These are phyloP conservation scores for Rhizopogon roseolus DNA, from an alignment of 768 basidiomycete genomes.

Conservation along the genomic window DNA sequence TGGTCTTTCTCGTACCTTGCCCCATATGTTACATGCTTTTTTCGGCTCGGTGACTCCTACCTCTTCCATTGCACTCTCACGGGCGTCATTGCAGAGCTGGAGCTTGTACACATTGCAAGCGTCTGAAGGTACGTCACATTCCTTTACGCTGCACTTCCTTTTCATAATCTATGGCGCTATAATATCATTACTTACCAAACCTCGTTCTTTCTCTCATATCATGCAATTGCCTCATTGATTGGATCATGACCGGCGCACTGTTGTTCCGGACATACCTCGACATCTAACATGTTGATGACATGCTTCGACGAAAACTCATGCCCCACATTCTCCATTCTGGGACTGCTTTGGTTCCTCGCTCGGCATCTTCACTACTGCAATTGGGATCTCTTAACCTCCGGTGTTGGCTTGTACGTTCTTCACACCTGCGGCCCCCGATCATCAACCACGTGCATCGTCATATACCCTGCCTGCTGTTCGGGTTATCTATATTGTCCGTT, in stretches of 20 bases:
- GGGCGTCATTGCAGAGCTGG: conserved; percentile 49
- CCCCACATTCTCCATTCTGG: not conserved
- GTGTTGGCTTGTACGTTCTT: conserved; percentile 2
- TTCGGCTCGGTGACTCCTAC: conserved; percentile 12
- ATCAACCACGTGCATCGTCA: not conserved
- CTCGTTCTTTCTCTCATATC: conserved; percentile 8
- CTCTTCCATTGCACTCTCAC: conserved; percentile 1
- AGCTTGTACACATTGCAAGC: conserved; percentile 84
- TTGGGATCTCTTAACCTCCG: conserved; percentile 20
- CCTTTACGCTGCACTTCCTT: conserved; percentile 3
- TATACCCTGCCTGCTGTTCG: not conserved
- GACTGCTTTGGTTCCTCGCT: not conserved
- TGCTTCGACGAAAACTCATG: not conserved
- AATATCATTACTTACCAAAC: conserved; percentile 15
- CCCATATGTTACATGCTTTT: not conserved
- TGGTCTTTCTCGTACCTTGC: not conserved
- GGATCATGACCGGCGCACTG: conserved; percentile 13
- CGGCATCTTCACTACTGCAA: conserved; percentile 16
- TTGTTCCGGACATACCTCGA: conserved; percentile 14
- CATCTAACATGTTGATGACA: conserved; percentile 8
- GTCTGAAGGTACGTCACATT: conserved; percentile 63
- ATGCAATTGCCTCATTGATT: conserved; percentile 8
- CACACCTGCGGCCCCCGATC: not conserved
- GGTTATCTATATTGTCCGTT: too few species aligned
- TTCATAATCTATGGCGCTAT: not conserved